Percentiles rank a stretch among this genome's conserved stretches.
Conservation (phyloP, 441 rosid species). For the Breynia disticha region DNA sequence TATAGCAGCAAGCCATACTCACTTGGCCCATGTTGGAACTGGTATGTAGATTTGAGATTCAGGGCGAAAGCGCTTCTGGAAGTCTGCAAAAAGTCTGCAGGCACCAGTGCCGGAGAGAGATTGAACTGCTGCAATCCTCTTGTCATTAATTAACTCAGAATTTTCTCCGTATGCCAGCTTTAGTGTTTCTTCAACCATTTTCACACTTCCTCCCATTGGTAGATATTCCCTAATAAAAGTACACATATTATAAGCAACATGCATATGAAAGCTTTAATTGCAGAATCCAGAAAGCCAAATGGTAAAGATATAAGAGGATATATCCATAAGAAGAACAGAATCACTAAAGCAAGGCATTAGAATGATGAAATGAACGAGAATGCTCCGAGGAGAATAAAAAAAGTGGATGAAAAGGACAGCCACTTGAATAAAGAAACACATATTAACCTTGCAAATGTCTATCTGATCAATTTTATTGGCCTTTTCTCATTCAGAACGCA, state of each 20-base stretch:
- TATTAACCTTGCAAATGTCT: no score
- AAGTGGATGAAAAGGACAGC: no score
- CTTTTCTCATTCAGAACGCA: no score
- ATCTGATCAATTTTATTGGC: no score
- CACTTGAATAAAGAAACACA: no score
- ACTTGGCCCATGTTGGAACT: conserved; percentile 95
- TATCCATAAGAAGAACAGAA: no score
- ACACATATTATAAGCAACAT: background rate
- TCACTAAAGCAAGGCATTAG: no score
- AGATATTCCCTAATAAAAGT: conserved; percentile 70
- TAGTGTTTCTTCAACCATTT: conserved; percentile 81
- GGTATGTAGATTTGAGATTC: conserved; percentile 88
- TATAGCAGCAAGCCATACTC: conserved; percentile 21
- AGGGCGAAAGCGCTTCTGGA: conserved; percentile 77
- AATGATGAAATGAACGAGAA: no score
- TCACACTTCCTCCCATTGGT: conserved; percentile 97
- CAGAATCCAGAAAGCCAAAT: conserved; percentile 5
- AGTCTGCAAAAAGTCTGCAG: conserved; percentile 88
- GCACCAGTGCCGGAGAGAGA: conserved; percentile 95
- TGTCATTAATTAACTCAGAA: conserved; percentile 68
- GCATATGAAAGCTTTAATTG: background rate
- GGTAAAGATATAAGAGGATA: no score
- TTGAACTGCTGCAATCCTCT: conserved; percentile 83
- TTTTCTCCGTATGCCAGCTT: conserved; percentile 89
- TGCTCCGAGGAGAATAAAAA: no score